Evolutionary conservation across 2,329 filamentous ascomycete genomes (phyloP).

Genomic region (Alternaria arbusti): DNA sequence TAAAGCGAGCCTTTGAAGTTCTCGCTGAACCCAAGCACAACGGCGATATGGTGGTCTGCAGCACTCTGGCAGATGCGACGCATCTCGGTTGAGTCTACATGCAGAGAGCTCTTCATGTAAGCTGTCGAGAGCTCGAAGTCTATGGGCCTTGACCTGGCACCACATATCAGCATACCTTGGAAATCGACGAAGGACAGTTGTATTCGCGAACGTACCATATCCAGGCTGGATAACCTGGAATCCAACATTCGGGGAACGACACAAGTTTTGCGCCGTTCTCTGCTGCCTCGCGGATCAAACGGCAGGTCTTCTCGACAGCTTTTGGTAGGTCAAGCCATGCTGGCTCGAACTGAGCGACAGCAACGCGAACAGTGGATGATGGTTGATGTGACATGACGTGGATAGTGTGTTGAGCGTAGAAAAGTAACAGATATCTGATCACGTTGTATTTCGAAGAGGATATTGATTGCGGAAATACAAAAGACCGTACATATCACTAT

Average conservation of each 20-base stretch:
- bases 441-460: background rate
- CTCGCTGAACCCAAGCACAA: constrained; percentile 51
- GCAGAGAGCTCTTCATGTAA: constrained; percentile 56
- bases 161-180: background rate
- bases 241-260: constrained; percentile 56
- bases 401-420: background rate
- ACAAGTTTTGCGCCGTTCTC: constrained; percentile 61
- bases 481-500: background rate
- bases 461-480: background rate
- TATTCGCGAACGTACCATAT: constrained; percentile 49
- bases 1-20: constrained; percentile 48
- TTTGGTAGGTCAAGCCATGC: constrained; percentile 65
- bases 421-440: background rate
- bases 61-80: constrained; percentile 48
- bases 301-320: constrained; percentile 63
- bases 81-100: constrained; percentile 53
- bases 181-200: background rate
- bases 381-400: background rate
- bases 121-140: constrained; percentile 48
- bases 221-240: constrained; percentile 55
- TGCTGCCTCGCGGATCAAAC: constrained; percentile 63
- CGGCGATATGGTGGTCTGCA: constrained; percentile 40
- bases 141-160: constrained; percentile 48
- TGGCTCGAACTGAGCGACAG: constrained; percentile 65
- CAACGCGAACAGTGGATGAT: constrained; percentile 43